Evolutionary conservation across 179 eudicot species (phyloP), one percentile per base, ranked within the genome.

Genomic region (Corrigiola litoralis): DNA sequence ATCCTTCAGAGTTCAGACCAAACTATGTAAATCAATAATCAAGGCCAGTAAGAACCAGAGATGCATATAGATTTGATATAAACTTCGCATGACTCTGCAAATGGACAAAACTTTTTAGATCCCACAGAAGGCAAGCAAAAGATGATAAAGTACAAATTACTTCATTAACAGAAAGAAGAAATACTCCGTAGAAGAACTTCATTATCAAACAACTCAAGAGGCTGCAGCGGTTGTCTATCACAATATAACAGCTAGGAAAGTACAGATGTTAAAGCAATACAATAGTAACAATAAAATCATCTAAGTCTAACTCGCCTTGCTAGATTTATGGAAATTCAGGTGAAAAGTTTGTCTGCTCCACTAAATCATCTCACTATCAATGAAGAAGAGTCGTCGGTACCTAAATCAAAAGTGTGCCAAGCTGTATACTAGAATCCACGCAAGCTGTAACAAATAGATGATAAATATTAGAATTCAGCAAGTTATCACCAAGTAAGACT

Each of bases 361-460:
- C 36, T n/a, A 40, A 34, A 58, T 61, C 44, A 23, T 36, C 69
- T 60, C 58, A 38, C 54, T 52, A 28, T 52, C 50, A 21, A 41
- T 41, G 33, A 66, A 33, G 76, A 59, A 31, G 20, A 64, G 58
- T 56, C 6, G 58, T 20, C 40, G 61, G 59, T 61, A 48, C 33
- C 68, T 32, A 41, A 12, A 56, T 92, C 84, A 92, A 65, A 87
- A 90, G 82, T 92, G 97, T 47, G 69, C 87, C 89, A 92, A 80
- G 82, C 98, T 92, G 91, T 90, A 92, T 70, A 90, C 87, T 62
- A 90, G 68, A 69, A 83, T 90, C 98, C 98, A 92, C 0, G 89
- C 73, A 50, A 92, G 97, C 98, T 92, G 95, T 9, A 53, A 48
- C 48, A 52, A 18, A 10, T 62, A 29, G 45, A 50, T 1, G 54